Evolutionary conservation across 371 early-diverging fungal species (phyloP).

Genomic region (Blakeslea trispora): DNA sequence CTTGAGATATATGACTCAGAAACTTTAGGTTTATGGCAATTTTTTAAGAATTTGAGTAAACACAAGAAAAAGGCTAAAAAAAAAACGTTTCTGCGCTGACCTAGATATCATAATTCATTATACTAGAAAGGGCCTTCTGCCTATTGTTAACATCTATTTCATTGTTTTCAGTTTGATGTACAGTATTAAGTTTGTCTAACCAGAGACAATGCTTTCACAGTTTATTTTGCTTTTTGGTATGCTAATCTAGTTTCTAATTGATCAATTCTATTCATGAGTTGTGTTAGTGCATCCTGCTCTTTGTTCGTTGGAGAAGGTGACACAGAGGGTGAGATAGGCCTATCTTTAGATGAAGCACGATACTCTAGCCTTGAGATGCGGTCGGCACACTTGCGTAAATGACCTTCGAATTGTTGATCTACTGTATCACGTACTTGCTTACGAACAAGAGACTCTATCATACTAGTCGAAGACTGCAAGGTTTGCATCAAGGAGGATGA

Average conservation of each 20-base stretch:
- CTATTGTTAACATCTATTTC: too few species aligned
- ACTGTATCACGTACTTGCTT: slow-evolving; percentile 48
- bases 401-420: slow-evolving; percentile 24
- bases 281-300: slow-evolving; percentile 20
- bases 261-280: slow-evolving; percentile 38
- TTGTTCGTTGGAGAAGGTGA: slow-evolving; percentile 13
- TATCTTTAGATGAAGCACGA: slow-evolving; percentile 17
- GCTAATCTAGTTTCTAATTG: slow-evolving; percentile 37
- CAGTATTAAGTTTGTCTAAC: too few species aligned
- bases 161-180: too few species aligned
- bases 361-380: slow-evolving; percentile 29
- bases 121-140: too few species aligned
- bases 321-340: slow-evolving; percentile 18
- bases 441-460: slow-evolving; percentile 78
- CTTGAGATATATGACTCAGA: too few species aligned
- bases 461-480: slow-evolving; percentile 65
- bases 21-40: too few species aligned
- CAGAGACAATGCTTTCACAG: neutral
- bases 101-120: too few species aligned
- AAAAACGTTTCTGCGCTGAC: too few species aligned
- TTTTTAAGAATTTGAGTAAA: too few species aligned
- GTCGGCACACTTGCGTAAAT: slow-evolving; percentile 24
- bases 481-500: slow-evolving; percentile 75
- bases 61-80: too few species aligned
- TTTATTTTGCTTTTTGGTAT: slow-evolving; percentile 11